Evolutionary conservation across 768 basidiomycete species (phyloP), one percentile per base, ranked within the genome.

Genomic region (Mycena metata): DNA sequence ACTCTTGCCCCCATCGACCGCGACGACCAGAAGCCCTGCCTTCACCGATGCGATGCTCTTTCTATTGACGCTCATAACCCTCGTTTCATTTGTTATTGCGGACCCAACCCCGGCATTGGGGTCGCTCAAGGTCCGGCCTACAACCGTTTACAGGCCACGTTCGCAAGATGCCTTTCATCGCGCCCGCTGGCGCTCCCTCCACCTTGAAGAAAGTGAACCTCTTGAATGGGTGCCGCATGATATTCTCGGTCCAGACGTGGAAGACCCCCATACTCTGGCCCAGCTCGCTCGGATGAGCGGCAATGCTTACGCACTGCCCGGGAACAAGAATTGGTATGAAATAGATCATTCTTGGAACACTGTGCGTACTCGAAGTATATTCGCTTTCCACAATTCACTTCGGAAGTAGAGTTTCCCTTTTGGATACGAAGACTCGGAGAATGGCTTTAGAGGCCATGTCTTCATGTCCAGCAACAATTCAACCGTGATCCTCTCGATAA

Each of bases 361-460:
- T 60, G 86, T 81, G 75, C 70, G 80, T 59, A 64, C 35, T 65
- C 30, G 15, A 24, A n/a, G 21, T 46, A 26, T 60, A 26, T 45
- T 56, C 46, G 52, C 60, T 65, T 43, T 21, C 35, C 72, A 35
- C 39, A 15, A 15, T 54, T 65, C 16, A 62, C 36, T 42, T 19
- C 50, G 30, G 19, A 17, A 26, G 30, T 71, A 94, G 93, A 92
- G 90, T 73, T 92, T 92, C 74, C 93, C 92, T 7, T 90, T 93
- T 69, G 93, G 93, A 6, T 93, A 90, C 90, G 90, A 92, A 69
- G 84, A 86, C 50, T 69, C 73, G 33, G 80, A 84, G 16, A 86
- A 94, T 70, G 96, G 96, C 5, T 92, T 99, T 73, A 88, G 96
- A 58, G 97, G 96, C 7, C 96, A 96, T 75, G 91, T 97, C 54